Evolutionary conservation across 495 filamentous ascomycete genomes (phyloP).

Genomic region (Penicillium canescens): DNA sequence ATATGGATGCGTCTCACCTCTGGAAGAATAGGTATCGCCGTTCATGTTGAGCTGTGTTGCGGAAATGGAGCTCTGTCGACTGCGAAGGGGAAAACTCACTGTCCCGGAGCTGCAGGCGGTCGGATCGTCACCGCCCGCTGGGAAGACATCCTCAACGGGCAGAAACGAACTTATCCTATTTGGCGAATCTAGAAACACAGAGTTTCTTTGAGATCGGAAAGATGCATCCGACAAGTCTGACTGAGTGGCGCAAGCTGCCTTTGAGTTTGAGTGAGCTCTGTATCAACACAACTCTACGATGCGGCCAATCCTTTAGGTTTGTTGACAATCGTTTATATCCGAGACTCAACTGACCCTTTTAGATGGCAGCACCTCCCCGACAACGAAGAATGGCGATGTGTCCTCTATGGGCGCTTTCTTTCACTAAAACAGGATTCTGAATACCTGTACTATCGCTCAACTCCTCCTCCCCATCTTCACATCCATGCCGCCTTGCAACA

Average conservation of each 20-base stretch:
- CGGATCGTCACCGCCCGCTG: slow-evolving; percentile 26
- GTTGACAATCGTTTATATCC: neutral
- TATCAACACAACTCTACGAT: slow-evolving; percentile 86
- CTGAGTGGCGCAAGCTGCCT: slow-evolving; percentile 81
- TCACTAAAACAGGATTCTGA: slow-evolving; percentile 79
- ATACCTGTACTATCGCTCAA: slow-evolving; percentile 75
- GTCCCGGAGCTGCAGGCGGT: slow-evolving; percentile 21
- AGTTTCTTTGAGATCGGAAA: slow-evolving; percentile 11
- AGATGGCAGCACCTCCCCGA: slow-evolving; percentile 80
- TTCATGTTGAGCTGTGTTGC: slow-evolving; percentile 64
- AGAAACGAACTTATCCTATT: slow-evolving; percentile 24
- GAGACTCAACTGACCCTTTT: slow-evolving; percentile 11
- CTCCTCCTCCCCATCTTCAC: slow-evolving; percentile 1
- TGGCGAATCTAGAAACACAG: neutral
- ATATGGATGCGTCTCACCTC: slow-evolving; percentile 54
- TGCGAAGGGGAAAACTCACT: slow-evolving; percentile 31
- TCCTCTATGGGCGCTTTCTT: slow-evolving; percentile 79
- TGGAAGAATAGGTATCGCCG: slow-evolving; percentile 80
- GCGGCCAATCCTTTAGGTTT: slow-evolving; percentile 85
- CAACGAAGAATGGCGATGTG: slow-evolving; percentile 86
- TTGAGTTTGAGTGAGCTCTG: slow-evolving; percentile 80
- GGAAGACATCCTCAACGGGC: neutral
- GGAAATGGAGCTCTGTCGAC: slow-evolving; percentile 18
- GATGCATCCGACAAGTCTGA: slow-evolving; percentile 31
- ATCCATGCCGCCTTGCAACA: neutral